phyloP scores from a whole-genome alignment of 495 filamentous ascomycete species.

The Letharia columbiana region DNA sequence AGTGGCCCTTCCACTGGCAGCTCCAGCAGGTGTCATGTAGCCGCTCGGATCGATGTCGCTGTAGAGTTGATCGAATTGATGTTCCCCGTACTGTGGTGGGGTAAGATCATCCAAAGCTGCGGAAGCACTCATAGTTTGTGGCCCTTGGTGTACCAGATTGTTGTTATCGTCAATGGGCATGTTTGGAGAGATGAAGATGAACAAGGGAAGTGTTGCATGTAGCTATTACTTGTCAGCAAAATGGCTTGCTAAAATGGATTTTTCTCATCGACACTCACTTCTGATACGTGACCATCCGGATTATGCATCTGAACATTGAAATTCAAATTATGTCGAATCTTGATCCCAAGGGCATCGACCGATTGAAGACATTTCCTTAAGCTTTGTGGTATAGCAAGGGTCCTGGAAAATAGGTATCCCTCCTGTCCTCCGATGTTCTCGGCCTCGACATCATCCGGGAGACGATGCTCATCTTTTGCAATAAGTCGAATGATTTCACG shows the following conservation, averaged over 20 bases:
- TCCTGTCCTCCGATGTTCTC: conserved; percentile 69
- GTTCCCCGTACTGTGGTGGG: conserved; percentile 81
- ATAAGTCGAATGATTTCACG: conserved; percentile 48
- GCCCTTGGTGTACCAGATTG: conserved; percentile 52
- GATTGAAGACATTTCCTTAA: conserved; percentile 77
- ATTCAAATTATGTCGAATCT: conserved; percentile 77
- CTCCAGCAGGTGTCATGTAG: conserved; percentile 63
- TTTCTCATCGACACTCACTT: conserved; percentile 42
- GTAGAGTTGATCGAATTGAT: conserved; percentile 81
- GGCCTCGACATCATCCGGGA: conserved; percentile 49
- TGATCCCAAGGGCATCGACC: conserved; percentile 72
- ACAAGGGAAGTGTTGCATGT: conserved; percentile 75
- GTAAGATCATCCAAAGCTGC: conserved; percentile 45
- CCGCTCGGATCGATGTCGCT: conserved; percentile 69
- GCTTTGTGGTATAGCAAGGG: conserved; percentile 64
- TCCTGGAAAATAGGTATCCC: conserved; percentile 62
- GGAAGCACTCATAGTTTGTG: conserved; percentile 31
- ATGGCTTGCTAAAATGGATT: not conserved
- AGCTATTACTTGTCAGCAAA: conserved; percentile 41
- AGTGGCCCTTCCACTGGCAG: conserved; percentile 61
- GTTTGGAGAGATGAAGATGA: conserved; percentile 88
- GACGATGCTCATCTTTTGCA: conserved; percentile 50
- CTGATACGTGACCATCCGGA: conserved; percentile 86
- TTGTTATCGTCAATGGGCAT: conserved; percentile 76
- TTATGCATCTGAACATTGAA: conserved; percentile 83